Evolutionary conservation across 805 yeast species (phyloP).

Genomic region (Peterozyma xylosa): DNA sequence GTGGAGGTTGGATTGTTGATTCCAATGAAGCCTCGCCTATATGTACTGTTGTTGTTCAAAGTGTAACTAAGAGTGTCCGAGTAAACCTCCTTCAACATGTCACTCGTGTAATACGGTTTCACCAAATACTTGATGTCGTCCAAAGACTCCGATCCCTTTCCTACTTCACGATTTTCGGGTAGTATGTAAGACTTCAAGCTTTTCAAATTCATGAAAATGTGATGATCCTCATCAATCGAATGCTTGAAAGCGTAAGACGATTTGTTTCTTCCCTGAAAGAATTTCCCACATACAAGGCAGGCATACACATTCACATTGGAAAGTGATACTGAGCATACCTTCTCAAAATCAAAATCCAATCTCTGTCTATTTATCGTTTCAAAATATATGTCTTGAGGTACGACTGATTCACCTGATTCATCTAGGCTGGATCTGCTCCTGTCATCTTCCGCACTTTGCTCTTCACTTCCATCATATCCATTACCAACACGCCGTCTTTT

Average conservation of each 20-base stretch:
- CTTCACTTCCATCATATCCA: no score
- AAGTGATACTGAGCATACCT: slow-evolving; percentile 56
- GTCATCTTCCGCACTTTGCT: no score
- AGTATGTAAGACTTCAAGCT: slow-evolving; percentile 43
- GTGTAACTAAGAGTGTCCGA: slow-evolving; percentile 26
- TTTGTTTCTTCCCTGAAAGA: slow-evolving; percentile 57
- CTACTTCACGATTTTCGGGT: slow-evolving; percentile 53
- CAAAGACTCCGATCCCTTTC: slow-evolving; percentile 23
- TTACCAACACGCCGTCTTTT: no score
- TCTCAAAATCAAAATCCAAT: slow-evolving; percentile 65
- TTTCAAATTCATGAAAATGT: slow-evolving; percentile 49
- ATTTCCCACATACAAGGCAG: slow-evolving; percentile 70
- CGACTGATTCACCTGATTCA: no score
- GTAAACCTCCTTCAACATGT: slow-evolving; percentile 22
- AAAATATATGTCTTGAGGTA: slow-evolving; percentile 18
- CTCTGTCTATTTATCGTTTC: slow-evolving; percentile 34
- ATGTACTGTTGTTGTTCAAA: slow-evolving; percentile 25
- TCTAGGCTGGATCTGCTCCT: no score
- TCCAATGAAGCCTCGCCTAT: slow-evolving; percentile 61
- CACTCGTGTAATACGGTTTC: slow-evolving; percentile 38
- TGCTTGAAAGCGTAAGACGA: slow-evolving; percentile 65
- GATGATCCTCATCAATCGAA: slow-evolving; percentile 55
- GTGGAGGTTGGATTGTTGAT: slow-evolving; percentile 39
- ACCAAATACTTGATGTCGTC: slow-evolving; percentile 46
- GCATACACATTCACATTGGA: slow-evolving; percentile 58